Percentiles rank a stretch among this genome's conserved stretches.
These are phyloP conservation scores for Agrocybe pediades DNA, from an alignment of 768 basidiomycete species.

Conservation along the genomic window DNA sequence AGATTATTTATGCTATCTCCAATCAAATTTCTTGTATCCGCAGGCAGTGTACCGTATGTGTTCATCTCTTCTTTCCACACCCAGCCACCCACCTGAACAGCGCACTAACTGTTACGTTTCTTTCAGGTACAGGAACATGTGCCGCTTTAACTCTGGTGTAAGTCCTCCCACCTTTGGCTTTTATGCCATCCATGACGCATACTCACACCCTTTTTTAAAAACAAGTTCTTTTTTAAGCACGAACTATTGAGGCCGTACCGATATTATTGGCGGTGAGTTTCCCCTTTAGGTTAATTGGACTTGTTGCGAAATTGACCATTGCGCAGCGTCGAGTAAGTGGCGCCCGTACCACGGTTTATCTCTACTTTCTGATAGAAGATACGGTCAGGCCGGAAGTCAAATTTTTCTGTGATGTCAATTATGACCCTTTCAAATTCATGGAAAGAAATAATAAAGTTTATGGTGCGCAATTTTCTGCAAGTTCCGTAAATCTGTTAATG, in stretches of 20 bases:
- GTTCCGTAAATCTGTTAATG: neutral
- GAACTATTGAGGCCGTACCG: constrained; percentile 73
- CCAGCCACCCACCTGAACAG: neutral
- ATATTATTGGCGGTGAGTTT: constrained; percentile 75
- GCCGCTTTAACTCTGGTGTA: constrained; percentile 91
- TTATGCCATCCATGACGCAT: neutral
- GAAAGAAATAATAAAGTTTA: constrained; percentile 58
- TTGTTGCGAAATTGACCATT: constrained; percentile 5
- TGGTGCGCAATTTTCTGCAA: constrained; percentile 25
- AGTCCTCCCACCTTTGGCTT: constrained; percentile 22
- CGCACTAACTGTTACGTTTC: neutral
- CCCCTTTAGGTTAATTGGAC: neutral
- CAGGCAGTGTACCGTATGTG: constrained; percentile 74
- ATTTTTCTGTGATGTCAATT: constrained; percentile 75
- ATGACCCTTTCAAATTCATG: constrained; percentile 85
- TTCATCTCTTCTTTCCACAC: neutral
- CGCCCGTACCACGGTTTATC: neutral
- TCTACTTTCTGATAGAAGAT: constrained; percentile 3
- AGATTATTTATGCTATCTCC: neutral
- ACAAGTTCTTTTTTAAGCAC: constrained; percentile 89
- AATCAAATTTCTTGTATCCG: constrained; percentile 10
- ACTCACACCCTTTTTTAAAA: neutral
- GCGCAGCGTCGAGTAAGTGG: constrained; percentile 69
- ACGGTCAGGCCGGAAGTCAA: constrained; percentile 67
- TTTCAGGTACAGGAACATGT: constrained; percentile 88